Base-by-base conservation (phyloP, 768 basidiomycete species). In the Xerocomellus chrysenteron region DNA sequence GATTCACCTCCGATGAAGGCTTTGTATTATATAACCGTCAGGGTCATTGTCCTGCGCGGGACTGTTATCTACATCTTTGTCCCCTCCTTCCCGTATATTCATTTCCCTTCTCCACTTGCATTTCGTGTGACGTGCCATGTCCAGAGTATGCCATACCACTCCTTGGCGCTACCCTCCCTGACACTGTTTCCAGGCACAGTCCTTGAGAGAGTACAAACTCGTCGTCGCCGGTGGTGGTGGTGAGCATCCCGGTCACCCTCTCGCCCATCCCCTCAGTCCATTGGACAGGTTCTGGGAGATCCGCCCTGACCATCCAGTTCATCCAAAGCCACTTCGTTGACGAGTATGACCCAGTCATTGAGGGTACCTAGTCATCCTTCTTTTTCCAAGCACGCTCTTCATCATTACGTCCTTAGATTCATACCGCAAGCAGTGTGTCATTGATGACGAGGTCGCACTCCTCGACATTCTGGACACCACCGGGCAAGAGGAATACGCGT, bases 221-320 rank as follows among this genome's bases (percentile, higher is more conserved):
- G 96, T 98, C 61, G 96, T 98, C 60, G 96, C 98, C 59, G 96
- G 96, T 47, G 96, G 96, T 69, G 96, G 95, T 83, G 95, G 94
- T 90, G 52, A 68, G 82, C 73, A 52, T 60, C 40, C 11, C 75
- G 76, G 52, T 77, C 54, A 75, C 77, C 58, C 78, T 21, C 21
- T 16, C 30, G 11, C 7, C 10, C 40, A 4, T 54, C 45, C 17
- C 54, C 50, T 51, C 44, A 59, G 4, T 36, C 14, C 13, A 24
- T 47, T 24, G 4, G 43, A 21, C 39, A 75, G 75, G 73, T 56
- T 74, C 65, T 55, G 89, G 89, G 37, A 91, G 98, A 81, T 94
- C 92, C 50, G 94, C 93, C 26, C 74, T 97, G 75, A 98, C 96
- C 49, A 97, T 98, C 66, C 96, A 98, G 72, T 98, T 98, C 79